Conservation (phyloP, 805 yeast genomes). For the Suhomyces kilbournensis region DNA sequence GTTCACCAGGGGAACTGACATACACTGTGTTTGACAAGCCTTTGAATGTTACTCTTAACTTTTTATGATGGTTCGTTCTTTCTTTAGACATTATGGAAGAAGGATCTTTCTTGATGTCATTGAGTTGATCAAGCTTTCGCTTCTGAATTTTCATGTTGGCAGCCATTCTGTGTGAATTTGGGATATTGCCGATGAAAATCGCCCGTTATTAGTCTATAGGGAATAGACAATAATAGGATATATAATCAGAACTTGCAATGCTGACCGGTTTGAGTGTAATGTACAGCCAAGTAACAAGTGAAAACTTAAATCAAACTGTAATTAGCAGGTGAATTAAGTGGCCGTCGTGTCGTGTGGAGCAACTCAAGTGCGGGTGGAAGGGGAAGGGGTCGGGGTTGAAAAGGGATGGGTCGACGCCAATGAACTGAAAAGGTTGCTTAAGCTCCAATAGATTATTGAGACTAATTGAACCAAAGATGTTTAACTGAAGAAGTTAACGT, state of each 20-base stretch:
- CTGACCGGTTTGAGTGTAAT: neutral
- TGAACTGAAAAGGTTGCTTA: neutral
- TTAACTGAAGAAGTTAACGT: neutral
- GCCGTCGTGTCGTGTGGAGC: neutral
- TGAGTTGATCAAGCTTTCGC: conserved; percentile 31
- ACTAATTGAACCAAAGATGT: neutral
- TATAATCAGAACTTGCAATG: neutral
- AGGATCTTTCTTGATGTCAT: conserved; percentile 32
- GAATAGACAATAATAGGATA: neutral
- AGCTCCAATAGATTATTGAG: neutral
- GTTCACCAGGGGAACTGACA: conserved; percentile 3
- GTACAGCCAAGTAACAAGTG: neutral
- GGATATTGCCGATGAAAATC: neutral
- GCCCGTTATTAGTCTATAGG: neutral
- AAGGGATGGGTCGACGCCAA: neutral
- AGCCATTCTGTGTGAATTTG: conserved; percentile 21
- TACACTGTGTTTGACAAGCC: conserved; percentile 5
- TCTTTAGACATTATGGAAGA: conserved; percentile 13
- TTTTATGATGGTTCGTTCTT: conserved; percentile 17
- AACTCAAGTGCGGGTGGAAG: neutral
- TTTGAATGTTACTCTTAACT: conserved; percentile 17
- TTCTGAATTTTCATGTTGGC: conserved; percentile 25
- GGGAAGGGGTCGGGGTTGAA: neutral
- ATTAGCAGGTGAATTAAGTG: neutral
- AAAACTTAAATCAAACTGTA: neutral